Evolutionary conservation across 176 grass and related monocot genomes (phyloP), one percentile per base, ranked within the genome.

Genomic region (Guadua angustifolia): DNA sequence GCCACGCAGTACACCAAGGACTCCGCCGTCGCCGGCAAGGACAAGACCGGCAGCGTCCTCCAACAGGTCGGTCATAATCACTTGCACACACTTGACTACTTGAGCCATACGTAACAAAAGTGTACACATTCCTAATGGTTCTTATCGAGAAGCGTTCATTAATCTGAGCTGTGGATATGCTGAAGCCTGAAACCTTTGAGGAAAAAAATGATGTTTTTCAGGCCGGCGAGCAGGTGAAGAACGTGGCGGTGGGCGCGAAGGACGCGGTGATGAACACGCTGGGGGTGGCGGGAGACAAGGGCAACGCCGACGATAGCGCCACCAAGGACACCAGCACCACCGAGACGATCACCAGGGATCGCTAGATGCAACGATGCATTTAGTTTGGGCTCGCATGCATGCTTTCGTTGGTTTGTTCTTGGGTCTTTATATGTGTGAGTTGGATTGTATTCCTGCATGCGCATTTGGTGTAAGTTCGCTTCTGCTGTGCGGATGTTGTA

Each of bases 211-310:
- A 35, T 4, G 0, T 25, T 22, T 65, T 3, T 71, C 35, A 95
- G 91, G 86, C 88, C 9, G 58, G 72, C 0, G 94, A 96, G 55
- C 84, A 88, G 71, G 88, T 91, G 67, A 82, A 72, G 90, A 90
- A 21, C 66, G 90, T 72, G 35, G 94, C 84, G 18, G 82, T 66
- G 2, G 92, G 92, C 19, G 86, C 92, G 33, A 91, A 88, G 82
- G 92, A 94, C 52, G 85, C 93, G 8, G 91, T 94, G 66, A 82
- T 69, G 56, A 92, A 21, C 83, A 91, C 90, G 46, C 76, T 92
- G 26, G 95, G 95, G 10, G 84, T 94, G 88, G 71, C 75, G 36
- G 89, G 62, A 0, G 83, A 89, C 26, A 55, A 59, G 14, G 26
- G 36, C 43, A 18, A n/a, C 33, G 14, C 57, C 45, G 24, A 9